A percentile compares a stretch with the other conserved stretches of the same genome.
Conservation (phyloP, 2,329 filamentous ascomycete species). For the Diaporthe humulicola region DNA sequence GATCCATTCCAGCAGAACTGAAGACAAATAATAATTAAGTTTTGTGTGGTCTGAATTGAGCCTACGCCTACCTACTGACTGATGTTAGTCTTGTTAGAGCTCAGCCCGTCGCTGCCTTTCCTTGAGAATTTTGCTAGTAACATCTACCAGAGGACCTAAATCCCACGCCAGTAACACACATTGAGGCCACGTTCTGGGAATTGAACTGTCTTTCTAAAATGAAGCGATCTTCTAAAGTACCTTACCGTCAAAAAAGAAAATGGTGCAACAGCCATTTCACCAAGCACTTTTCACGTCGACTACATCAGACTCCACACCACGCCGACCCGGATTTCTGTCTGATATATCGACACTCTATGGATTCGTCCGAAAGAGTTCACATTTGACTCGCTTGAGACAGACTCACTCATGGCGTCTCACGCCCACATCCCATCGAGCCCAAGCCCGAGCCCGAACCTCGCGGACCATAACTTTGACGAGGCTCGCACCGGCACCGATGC, state of each 20-base stretch:
- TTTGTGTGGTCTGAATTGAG: no score
- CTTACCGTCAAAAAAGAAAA: not conserved
- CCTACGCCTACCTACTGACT: not conserved
- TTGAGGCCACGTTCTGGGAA: no score
- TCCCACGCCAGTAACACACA: not conserved
- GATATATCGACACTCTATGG: no score
- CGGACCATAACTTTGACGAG: not conserved
- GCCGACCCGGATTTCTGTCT: not conserved
- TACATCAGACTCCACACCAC: not conserved
- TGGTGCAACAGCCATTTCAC: not conserved
- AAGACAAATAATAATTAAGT: not conserved
- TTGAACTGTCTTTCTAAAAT: not conserved
- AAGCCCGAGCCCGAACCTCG: not conserved
- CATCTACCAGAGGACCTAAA: not conserved
- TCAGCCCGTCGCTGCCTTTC: not conserved
- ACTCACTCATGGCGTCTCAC: no score
- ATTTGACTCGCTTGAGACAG: not conserved
- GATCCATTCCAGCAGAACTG: not conserved
- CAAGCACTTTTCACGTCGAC: not conserved
- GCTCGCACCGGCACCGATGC: not conserved
- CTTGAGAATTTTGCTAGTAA: not conserved
- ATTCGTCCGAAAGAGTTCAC: not conserved
- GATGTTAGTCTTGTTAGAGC: not conserved
- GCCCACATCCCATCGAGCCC: not conserved
- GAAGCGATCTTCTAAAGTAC: not conserved